Percentiles rank a stretch among this genome's conserved stretches.
Evolutionary conservation across 2,329 filamentous ascomycete genomes (phyloP).

Genomic region (Claviceps fusiformis): DNA sequence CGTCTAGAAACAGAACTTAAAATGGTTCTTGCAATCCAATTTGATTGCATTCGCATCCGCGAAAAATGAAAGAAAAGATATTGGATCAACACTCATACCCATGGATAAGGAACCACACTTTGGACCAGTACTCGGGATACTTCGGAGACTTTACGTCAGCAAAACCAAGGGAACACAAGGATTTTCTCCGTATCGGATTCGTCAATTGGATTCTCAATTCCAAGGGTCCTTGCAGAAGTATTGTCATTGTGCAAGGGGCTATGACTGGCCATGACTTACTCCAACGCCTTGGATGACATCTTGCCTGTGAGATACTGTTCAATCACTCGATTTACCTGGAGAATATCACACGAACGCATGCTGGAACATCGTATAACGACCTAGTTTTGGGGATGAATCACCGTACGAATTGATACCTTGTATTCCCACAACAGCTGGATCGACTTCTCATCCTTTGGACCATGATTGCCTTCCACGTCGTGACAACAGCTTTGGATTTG

Average conservation of each 20-base stretch:
- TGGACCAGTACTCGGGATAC: neutral
- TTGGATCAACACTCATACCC: neutral
- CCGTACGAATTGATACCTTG: neutral
- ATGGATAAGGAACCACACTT: neutral
- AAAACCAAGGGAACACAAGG: neutral
- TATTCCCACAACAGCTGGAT: neutral
- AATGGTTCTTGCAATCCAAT: slow-evolving; percentile 11
- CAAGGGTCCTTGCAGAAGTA: too few species aligned
- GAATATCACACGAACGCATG: neutral
- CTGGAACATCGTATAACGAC: neutral
- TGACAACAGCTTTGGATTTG: neutral
- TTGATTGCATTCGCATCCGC: slow-evolving; percentile 13
- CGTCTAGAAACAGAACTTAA: slow-evolving; percentile 2
- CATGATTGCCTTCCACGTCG: neutral
- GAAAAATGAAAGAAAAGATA: neutral
- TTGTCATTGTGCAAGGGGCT: neutral
- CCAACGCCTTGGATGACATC: neutral
- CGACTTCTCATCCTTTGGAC: neutral
- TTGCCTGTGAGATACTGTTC: neutral
- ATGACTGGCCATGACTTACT: neutral
- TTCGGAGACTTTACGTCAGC: neutral
- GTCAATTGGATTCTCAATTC: neutral
- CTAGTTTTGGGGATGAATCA: neutral
- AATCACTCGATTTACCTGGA: neutral
- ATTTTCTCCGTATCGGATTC: neutral